A percentile compares a stretch with the other conserved stretches of the same genome.
Evolutionary conservation across 208 protist species (phyloP).

Genomic region (Crithidia bombi): DNA sequence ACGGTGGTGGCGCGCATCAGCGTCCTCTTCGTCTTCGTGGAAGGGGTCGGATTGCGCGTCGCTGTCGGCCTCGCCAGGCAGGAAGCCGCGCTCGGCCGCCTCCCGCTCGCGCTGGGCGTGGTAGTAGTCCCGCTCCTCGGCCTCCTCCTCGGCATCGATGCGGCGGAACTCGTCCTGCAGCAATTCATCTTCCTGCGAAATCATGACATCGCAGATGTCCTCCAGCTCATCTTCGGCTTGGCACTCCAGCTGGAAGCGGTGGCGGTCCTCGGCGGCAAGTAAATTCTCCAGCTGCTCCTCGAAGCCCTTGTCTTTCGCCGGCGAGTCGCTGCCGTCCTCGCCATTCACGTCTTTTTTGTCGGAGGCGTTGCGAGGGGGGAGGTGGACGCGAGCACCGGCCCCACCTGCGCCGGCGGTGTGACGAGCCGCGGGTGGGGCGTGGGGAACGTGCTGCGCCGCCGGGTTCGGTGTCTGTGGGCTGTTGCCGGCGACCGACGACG

Average conservation of each 20-base stretch:
- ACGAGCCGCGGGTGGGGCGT: background rate
- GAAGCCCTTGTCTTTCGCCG: conserved; percentile 7
- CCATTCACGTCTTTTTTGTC: too few relatives aligned
- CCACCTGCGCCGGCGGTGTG: background rate
- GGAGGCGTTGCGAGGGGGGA: background rate
- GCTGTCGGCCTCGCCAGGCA: conserved; percentile 17
- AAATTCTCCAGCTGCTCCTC: conserved; percentile 29
- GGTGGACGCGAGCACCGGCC: background rate
- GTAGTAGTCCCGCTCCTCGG: conserved; percentile 33
- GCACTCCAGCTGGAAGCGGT: conserved; percentile 40
- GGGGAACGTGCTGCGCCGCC: background rate
- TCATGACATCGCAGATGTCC: conserved; percentile 53
- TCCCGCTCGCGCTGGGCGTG: conserved; percentile 20
- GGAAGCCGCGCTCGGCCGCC: conserved; percentile 24
- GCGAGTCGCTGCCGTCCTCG: conserved; percentile 6
- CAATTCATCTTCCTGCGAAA: conserved; percentile 43
- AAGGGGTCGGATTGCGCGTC: conserved; percentile 25
- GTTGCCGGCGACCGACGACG: background rate
- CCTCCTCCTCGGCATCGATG: conserved; percentile 46
- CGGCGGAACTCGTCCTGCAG: conserved; percentile 44
- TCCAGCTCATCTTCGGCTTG: conserved; percentile 37
- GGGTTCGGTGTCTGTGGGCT: background rate
- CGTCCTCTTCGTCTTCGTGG: conserved; percentile 39
- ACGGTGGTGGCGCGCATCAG: conserved; percentile 7
- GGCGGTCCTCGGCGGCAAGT: conserved; percentile 24